Evolutionary conservation across 129 eudicot species (phyloP).

Genomic region (Lactuca sativa): DNA sequence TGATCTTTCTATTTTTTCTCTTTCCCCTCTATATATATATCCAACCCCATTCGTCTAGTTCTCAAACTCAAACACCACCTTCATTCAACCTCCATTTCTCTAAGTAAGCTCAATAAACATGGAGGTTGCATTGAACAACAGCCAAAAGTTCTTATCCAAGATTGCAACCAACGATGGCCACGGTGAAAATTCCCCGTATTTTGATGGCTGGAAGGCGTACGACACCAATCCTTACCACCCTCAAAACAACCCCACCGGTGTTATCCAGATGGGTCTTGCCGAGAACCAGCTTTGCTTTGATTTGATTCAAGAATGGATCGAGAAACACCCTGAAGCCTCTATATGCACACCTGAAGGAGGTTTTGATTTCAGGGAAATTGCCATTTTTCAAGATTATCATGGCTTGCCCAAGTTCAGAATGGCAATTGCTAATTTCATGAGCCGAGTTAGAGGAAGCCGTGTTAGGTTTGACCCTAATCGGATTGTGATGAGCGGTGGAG

Average conservation of each 20-base stretch:
- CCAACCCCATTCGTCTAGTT: slow-evolving; percentile 9
- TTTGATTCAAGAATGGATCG: slow-evolving; percentile 43
- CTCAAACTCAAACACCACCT: slow-evolving; percentile 5
- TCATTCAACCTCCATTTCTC: slow-evolving; percentile 10
- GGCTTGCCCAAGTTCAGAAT: slow-evolving; percentile 46
- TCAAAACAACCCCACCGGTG: slow-evolving; percentile 44
- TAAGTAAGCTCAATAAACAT: slow-evolving; percentile 1
- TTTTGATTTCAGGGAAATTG: slow-evolving; percentile 44
- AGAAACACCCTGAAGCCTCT: slow-evolving; percentile 39
- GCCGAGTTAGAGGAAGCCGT: slow-evolving; percentile 57
- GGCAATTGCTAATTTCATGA: slow-evolving; percentile 73
- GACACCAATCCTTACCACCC: slow-evolving; percentile 53
- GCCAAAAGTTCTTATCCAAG: slow-evolving; percentile 40
- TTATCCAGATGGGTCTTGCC: slow-evolving; percentile 74
- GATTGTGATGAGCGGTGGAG: slow-evolving; percentile 87
- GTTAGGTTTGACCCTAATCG: slow-evolving; percentile 64
- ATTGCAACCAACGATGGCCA: slow-evolving; percentile 57
- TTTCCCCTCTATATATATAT: slow-evolving; percentile 20
- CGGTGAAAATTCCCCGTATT: slow-evolving; percentile 70
- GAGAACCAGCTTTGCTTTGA: slow-evolving; percentile 53
- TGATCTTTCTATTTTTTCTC: neutral
- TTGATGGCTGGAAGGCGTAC: slow-evolving; percentile 80
- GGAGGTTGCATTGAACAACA: slow-evolving; percentile 23
- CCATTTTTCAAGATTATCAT: slow-evolving; percentile 54
- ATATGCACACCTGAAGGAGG: slow-evolving; percentile 42